A percentile compares a stretch with the other conserved stretches of the same genome.
Evolutionary conservation across 495 filamentous ascomycete genomes (phyloP).

Genomic region (Opeltia flavorubescens): DNA sequence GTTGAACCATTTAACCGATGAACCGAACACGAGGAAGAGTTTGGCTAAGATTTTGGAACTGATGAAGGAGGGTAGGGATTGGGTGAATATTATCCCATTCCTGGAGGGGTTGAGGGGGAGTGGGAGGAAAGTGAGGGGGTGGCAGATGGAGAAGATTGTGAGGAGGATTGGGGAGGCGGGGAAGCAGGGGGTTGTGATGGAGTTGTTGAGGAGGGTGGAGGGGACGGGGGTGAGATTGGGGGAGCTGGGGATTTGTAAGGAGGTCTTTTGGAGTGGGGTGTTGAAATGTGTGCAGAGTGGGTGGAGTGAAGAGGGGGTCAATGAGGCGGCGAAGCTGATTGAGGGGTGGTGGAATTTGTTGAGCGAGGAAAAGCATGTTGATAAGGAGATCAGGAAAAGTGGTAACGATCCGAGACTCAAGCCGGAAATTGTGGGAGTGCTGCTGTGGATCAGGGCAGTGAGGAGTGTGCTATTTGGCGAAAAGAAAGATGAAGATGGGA

Average conservation of each 20-base stretch:
- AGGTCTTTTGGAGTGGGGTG: slow-evolving; percentile 11
- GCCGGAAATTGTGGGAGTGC: slow-evolving; percentile 9
- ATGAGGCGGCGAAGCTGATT: slow-evolving; percentile 2
- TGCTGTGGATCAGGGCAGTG: slow-evolving; percentile 10
- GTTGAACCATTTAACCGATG: slow-evolving; percentile 2
- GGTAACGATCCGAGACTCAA: slow-evolving; percentile 6
- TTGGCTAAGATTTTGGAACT: slow-evolving; percentile 7
- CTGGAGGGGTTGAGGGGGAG: slow-evolving; percentile 8
- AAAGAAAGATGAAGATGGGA: slow-evolving; percentile 5
- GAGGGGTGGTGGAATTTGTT: slow-evolving; percentile 10
- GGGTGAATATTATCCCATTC: slow-evolving; percentile 10
- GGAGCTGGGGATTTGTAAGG: slow-evolving; percentile 8
- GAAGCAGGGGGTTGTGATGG: slow-evolving; percentile 3
- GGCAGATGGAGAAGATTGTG: slow-evolving; percentile 15
- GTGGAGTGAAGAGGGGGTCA: slow-evolving; percentile 6
- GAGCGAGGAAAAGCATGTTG: slow-evolving; percentile 8
- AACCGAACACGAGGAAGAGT: slow-evolving; percentile 7
- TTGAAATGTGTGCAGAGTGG: slow-evolving; percentile 1
- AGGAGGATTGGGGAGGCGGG: slow-evolving; percentile 6
- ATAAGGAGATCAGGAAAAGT: background rate
- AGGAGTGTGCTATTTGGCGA: slow-evolving; percentile 1
- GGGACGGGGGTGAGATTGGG: slow-evolving; percentile 10
- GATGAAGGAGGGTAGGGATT: slow-evolving; percentile 9
- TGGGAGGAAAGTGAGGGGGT: slow-evolving; percentile 7
- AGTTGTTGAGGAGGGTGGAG: slow-evolving; percentile 8